Base-by-base conservation (phyloP, 1,284 basidiomycete genomes). In the Ustilago bromivora region DNA sequence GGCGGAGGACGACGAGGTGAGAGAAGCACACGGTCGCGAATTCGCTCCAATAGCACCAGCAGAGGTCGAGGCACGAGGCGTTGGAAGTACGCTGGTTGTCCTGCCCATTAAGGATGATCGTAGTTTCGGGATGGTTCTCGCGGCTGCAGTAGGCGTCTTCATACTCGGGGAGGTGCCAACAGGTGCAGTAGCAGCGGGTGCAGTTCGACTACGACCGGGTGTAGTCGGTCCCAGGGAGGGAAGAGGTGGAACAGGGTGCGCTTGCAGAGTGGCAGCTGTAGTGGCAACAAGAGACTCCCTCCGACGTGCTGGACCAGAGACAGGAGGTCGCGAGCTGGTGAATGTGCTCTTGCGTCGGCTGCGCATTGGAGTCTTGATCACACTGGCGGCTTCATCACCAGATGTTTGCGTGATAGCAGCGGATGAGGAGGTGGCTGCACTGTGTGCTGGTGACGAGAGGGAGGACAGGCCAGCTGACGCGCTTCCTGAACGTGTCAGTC, bases 281-380 rank as follows among this genome's bases (percentile, higher is more conserved):
- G 68, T 19, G 13, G 73, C 64, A 6, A 57, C 66, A 4, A 77
- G 66, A 2, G 66, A 69, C 28, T 77, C 75, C 5, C 75, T 35
- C 17, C 75, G 69, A 2, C 60, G 57, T 4, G 64, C 70, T 3
- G 65, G 62, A 6, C 75, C 75, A 2, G 66, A 72, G 0, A 77
- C 75, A 23, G 75, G 75, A 7, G 75, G 70, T 4, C 75, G 70
- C 3, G 70, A 57, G 57, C 28, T 61, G 46, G 74, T 76, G 53
- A 76, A 71, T 0, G 70, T 72, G 57, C 63, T 66, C 55, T 77
- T 77, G 15, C 75, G 66, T n/a, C 75, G 58, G 31, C 60, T 61
- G 9, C 69, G 66, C 69, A 76, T 61, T 0, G 74, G 74, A 17
- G 74, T 76, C 52, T 69, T 72, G 38, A 38, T 61, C 15, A 65